These are phyloP conservation scores for Leccinum angustisporum DNA, from an alignment of 1,284 basidiomycete genomes.

Conservation along the genomic window DNA sequence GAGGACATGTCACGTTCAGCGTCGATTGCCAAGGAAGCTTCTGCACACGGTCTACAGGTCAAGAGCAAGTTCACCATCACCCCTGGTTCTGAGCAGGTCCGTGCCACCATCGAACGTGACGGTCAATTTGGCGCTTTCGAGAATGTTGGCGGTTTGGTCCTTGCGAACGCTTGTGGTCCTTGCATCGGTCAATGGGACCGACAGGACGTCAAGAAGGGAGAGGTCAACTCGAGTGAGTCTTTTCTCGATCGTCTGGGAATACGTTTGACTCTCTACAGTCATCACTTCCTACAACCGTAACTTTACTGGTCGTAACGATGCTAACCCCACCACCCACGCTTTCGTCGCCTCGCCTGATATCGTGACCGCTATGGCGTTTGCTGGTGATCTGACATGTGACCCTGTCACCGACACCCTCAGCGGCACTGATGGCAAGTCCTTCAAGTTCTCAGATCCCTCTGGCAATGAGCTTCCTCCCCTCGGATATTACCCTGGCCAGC, in stretches of 20 bases:
- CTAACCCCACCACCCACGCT: too few relatives aligned
- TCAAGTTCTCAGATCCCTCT: background rate
- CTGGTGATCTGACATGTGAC: too few relatives aligned
- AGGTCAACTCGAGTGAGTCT: slow-evolving; percentile 78
- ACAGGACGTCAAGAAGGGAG: slow-evolving; percentile 94
- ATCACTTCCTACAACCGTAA: slow-evolving; percentile 99
- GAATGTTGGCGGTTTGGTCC: slow-evolving; percentile 86
- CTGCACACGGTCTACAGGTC: slow-evolving; percentile 81
- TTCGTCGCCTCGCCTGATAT: too few relatives aligned
- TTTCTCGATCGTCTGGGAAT: background rate
- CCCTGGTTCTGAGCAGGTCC: slow-evolving; percentile 97
- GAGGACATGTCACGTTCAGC: slow-evolving; percentile 99
- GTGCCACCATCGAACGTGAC: slow-evolving; percentile 96
- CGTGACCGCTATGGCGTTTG: too few relatives aligned
- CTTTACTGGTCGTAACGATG: slow-evolving; percentile 49
- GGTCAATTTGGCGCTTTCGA: slow-evolving; percentile 91
- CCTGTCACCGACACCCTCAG: too few relatives aligned
- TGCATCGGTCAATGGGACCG: slow-evolving; percentile 99
- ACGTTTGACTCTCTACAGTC: slow-evolving; percentile 48
- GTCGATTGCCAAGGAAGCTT: slow-evolving; percentile 89
- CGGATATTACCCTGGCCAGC: too few relatives aligned
- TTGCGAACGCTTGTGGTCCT: slow-evolving; percentile 98
- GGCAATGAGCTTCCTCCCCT: slow-evolving; percentile 16
- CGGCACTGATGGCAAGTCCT: slow-evolving; percentile 65
- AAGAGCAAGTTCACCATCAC: slow-evolving; percentile 98